Evolutionary conservation across 1,139 yeast species (phyloP).

Genomic region (Saccharomyces hybrid): DNA sequence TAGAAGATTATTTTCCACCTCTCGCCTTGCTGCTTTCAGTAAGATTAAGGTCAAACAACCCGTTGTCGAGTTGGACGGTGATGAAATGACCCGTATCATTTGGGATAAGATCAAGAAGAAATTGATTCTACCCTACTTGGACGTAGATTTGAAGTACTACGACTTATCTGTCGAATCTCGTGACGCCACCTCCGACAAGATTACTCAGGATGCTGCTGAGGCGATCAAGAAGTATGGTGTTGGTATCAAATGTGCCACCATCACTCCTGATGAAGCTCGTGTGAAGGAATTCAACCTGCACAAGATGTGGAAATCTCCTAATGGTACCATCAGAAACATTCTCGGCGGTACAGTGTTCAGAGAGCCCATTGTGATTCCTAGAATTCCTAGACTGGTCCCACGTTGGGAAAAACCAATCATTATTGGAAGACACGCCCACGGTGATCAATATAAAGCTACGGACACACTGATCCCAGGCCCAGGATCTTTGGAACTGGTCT

Average conservation of each 20-base stretch:
- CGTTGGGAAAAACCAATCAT: slow-evolving; percentile 78
- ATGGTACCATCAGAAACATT: slow-evolving; percentile 76
- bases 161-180: slow-evolving; percentile 66
- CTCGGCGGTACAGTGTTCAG: slow-evolving; percentile 79
- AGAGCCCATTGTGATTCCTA: slow-evolving; percentile 71
- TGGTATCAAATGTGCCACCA: slow-evolving; percentile 80
- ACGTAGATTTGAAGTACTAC: slow-evolving; percentile 66
- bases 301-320: slow-evolving; percentile 83
- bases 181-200: slow-evolving; percentile 64
- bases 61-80: slow-evolving; percentile 77
- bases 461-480: slow-evolving; percentile 62
- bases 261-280: slow-evolving; percentile 78
- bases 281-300: slow-evolving; percentile 66
- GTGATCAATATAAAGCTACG: slow-evolving; percentile 79
- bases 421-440: slow-evolving; percentile 81
- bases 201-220: slow-evolving; percentile 67
- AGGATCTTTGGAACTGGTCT: slow-evolving; percentile 59
- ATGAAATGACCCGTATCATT: slow-evolving; percentile 80
- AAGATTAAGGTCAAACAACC: slow-evolving; percentile 66
- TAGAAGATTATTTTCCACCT: slow-evolving; percentile 17
- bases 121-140: slow-evolving; percentile 61
- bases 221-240: slow-evolving; percentile 72
- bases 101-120: slow-evolving; percentile 69
- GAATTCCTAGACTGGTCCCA: slow-evolving; percentile 68
- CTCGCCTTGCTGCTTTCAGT: slow-evolving; percentile 11